Base-by-base conservation (phyloP, 768 basidiomycete genomes). In the Termitomyces sp. region DNA sequence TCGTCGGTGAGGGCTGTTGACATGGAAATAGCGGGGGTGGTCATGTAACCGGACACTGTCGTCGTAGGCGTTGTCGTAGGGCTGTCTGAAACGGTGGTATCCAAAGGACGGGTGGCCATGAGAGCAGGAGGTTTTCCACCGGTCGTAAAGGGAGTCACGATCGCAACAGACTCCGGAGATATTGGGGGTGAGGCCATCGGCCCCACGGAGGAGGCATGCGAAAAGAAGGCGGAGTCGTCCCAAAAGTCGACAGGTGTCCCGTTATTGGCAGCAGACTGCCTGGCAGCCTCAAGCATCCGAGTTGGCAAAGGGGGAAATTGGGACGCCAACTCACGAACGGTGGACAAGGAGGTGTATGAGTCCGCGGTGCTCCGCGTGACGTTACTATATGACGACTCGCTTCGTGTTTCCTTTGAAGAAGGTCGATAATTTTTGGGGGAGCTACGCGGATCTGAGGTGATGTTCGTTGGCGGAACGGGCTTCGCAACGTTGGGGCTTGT, bases 221-320 rank as follows among this genome's bases (percentile, higher is more conserved):
- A 34, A 32, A 25, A 14, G n/a, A 43, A 57, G 25, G 59, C 32
- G 11, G 53, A 17, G 19, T 58, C 47, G 41, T 63, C 58, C 57
- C 60, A 59, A 32, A 60, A 59, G 32, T 56, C 44, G 1, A 16
- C 19, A 16, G 48, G 21, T 5, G 16, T 19, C 9, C 27, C 25
- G 16, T 11, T 9, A 7, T 56, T n/a, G 52, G 35, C 38, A 34
- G 40, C 35, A 21, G 59, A 48, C 45, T 42, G 59, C 10, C 54
- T 35, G 37, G 45, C 34, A 2, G 69, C 57, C 59, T 59, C 62
- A 59, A 68, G 64, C 23, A 70, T 61, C 41, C 71, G 67, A 35
- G 71, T 66, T 5, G 81, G 82, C 49, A 79, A 72, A 14, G 69
- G 73, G 37, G 86, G 83, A 69, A 86, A 87, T 66, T 78, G 79